Base-by-base conservation (phyloP, 352 stramenopile genomes). In the Phytophthora pistaciae region DNA sequence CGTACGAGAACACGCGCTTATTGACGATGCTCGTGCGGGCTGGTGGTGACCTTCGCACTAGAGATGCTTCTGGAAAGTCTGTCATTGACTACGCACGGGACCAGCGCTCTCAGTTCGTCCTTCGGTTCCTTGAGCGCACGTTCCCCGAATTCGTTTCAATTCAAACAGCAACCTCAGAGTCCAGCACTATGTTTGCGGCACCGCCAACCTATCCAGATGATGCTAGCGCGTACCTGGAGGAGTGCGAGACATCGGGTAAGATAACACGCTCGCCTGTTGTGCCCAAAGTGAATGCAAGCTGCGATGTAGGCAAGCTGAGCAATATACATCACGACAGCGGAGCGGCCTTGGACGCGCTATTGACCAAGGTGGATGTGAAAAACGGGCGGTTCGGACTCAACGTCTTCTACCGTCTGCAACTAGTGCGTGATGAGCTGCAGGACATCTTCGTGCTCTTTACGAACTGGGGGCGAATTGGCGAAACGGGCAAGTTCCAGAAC, bases 381-480 rank as follows among this genome's bases (percentile, higher is more conserved):
- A 89, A 91, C 16, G 85, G 85, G 0, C 81, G 80, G 16, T 90
- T 91, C 44, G 87, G 87, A 5, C 60, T 92, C 16, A 95, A 95
- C 53, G 88, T 93, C 5, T 95, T 93, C 29, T 95, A 95, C 54
- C 75, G 82, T 0, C 66, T 91, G 56, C 88, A 95, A 50, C 63
- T 95, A n/a, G 84, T 93, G 3, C 74, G 84, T 16, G 85, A 95
- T 46, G 65, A 87, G 48, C 79, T 93, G 31, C 88, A 93, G 63
- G 78, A 78, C 11, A 80, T 93, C 18, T 93, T 81, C 65, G 74
- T 94, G 2, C 73, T 94, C 27, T 93, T 94, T 61, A 91, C 85
- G 14, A 96, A 97, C 66, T 94, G 87, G 87, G 87, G 87, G 0
- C 82, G 87, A 1, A 91, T 94, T 46, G 87, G 87, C 9, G 87